Evolutionary conservation across 2,329 filamentous ascomycete species (phyloP), one percentile per base, ranked within the genome.

Genomic region (Arthrobotrys sinensis): DNA sequence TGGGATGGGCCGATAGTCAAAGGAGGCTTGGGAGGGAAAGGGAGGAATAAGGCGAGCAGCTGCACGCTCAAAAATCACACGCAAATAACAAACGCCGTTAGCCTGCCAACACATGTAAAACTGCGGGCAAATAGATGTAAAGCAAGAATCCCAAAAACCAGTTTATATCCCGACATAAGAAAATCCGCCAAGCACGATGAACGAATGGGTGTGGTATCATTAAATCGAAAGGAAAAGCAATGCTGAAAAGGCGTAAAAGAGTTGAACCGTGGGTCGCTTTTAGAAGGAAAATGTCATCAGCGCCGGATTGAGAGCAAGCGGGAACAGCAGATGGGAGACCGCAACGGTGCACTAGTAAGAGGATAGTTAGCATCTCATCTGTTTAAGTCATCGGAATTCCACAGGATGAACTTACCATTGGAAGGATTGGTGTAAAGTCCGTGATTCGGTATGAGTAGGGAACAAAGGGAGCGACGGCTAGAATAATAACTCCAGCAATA

Each of bases 351-450:
- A 77, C 73, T 77, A 64, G 46, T 4, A 34, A 62, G 36, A 60
- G 38, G 8, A 21, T 3, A 16, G n/a, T 69, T 69, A 69, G 66
- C 28, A 12, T n/a, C 19, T 57, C 3, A 24, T 2, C 10, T 69
- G 16, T 46, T 46, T 3, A 60, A 28, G 6, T 14, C 14, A 19
- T 14, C 2, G 21, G 21, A 21, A 24, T 28, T 57, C 10, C 24
- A 28, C 24, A 32, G 34, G 8, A 53, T 16, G 1, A 19, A 55
- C 60, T 52, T 67, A 90, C 88, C 89, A 94, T 91, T 66, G 92
- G 92, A 62, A 93, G 85, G 80, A 94, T 93, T 52, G 92, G 91
- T 36, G 93, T 91, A 80, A 92, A 91, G 84, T 92, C 90, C 55
- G 86, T 90, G 82, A 92, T 91, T 68, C 86, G 86, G 90, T 90